Conservation (phyloP, 192 early-diverging fungal species). For the Entophlyctis luteolus region DNA sequence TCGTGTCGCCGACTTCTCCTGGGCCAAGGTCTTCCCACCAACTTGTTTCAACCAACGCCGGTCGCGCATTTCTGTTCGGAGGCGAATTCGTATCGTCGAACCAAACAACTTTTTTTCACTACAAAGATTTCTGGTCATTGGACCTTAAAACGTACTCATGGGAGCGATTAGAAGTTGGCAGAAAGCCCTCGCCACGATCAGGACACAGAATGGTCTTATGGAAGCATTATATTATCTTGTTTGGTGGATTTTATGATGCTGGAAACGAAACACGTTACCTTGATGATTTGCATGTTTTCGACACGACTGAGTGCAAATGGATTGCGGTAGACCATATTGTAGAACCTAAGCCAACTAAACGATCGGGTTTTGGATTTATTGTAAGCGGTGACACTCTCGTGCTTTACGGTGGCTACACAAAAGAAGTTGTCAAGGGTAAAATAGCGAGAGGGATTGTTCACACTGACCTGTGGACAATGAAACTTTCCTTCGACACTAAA, state of each 20-base stretch:
- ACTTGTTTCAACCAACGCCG: slow-evolving; percentile 54
- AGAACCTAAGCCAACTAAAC: slow-evolving; percentile 41
- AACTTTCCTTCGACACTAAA: slow-evolving; percentile 57
- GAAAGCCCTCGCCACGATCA: slow-evolving; percentile 46
- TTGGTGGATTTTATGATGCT: slow-evolving; percentile 63
- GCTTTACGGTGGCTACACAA: slow-evolving; percentile 70
- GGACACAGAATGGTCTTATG: slow-evolving; percentile 64
- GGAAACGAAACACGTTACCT: slow-evolving; percentile 41
- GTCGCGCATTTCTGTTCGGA: slow-evolving; percentile 63
- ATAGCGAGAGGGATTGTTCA: slow-evolving; percentile 50
- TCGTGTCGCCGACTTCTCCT: slow-evolving; percentile 58
- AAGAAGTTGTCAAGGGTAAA: slow-evolving; percentile 60
- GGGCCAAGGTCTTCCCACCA: slow-evolving; percentile 70
- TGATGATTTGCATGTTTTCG: slow-evolving; percentile 69
- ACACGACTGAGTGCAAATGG: slow-evolving; percentile 60
- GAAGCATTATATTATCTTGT: slow-evolving; percentile 63
- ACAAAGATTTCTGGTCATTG: slow-evolving; percentile 71
- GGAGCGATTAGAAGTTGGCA: slow-evolving; percentile 62
- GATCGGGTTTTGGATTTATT: slow-evolving; percentile 64
- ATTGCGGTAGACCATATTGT: slow-evolving; percentile 37
- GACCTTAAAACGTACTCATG: slow-evolving; percentile 64
- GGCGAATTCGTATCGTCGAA: slow-evolving; percentile 61
- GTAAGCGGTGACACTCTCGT: slow-evolving; percentile 48
- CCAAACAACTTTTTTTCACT: slow-evolving; percentile 66
- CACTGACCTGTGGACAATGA: slow-evolving; percentile 53